Evolutionary conservation across 2,329 filamentous ascomycete species (phyloP).

Genomic region (Annulohypoxylon truncatum): DNA sequence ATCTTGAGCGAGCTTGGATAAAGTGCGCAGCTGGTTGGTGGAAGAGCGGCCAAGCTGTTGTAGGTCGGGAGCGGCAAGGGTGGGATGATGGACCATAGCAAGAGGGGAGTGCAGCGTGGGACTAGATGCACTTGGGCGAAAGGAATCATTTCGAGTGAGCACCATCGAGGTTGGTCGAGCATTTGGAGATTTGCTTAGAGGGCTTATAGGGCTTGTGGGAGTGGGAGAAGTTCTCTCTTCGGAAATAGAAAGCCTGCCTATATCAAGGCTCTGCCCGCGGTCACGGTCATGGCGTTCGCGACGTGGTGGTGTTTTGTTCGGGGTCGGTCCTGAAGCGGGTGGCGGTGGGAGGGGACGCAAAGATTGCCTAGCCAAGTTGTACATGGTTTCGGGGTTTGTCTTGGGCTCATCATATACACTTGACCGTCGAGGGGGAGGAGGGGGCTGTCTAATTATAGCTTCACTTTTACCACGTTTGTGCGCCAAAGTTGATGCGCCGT

Average conservation of each 20-base stretch:
- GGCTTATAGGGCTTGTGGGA: conserved; percentile 30
- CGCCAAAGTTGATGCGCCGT: conserved; percentile 56
- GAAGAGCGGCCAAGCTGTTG: conserved; percentile 87
- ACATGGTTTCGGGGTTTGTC: conserved; percentile 70
- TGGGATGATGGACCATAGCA: conserved; percentile 56
- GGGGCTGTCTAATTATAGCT: conserved; percentile 64
- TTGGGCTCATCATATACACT: conserved; percentile 58
- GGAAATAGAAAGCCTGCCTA: conserved; percentile 64
- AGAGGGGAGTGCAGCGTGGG: conserved; percentile 49
- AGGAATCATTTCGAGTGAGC: conserved; percentile 67
- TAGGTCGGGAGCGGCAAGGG: conserved; percentile 77
- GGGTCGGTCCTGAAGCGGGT: conserved; percentile 60
- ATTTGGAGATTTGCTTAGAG: conserved; percentile 42
- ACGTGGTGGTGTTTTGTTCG: conserved; percentile 52
- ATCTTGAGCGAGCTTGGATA: conserved; percentile 84
- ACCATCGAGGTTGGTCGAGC: conserved; percentile 71
- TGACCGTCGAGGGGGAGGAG: conserved; percentile 61
- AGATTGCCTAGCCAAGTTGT: conserved; percentile 79
- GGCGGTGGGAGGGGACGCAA: conserved; percentile 78
- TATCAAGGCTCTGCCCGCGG: conserved; percentile 74
- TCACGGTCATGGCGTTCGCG: conserved; percentile 63
- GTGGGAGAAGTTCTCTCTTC: conserved; percentile 54
- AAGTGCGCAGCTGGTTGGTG: conserved; percentile 86
- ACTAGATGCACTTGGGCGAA: conserved; percentile 53
- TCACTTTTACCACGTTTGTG: conserved; percentile 85